A percentile compares a stretch with the other conserved stretches of the same genome.
Conservation (phyloP, 306 rosid genomes). For the Lithocarpus polystachyus region DNA sequence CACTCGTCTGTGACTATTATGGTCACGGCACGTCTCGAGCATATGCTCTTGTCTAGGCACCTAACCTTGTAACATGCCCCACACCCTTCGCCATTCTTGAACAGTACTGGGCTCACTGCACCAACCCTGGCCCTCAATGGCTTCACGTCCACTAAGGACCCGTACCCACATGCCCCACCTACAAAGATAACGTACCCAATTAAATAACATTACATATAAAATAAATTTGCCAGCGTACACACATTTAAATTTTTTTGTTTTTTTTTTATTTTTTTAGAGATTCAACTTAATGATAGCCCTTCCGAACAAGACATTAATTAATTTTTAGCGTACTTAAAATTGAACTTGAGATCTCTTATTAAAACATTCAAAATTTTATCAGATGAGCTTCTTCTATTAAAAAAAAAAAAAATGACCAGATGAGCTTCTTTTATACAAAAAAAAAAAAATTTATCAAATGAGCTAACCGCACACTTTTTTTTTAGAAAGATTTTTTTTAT, state of each 20-base stretch:
- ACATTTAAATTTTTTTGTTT: no score
- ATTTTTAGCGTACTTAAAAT: no score
- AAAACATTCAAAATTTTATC: no score
- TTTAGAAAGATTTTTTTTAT: no score
- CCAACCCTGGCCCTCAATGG: slow-evolving; percentile 85
- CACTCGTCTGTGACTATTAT: slow-evolving; percentile 83
- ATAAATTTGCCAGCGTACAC: no score
- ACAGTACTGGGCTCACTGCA: slow-evolving; percentile 76
- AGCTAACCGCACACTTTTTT: rapidly evolving
- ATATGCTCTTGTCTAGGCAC: slow-evolving; percentile 65
- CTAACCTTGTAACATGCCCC: slow-evolving; percentile 88
- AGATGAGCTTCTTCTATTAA: no score
- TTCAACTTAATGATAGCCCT: no score
- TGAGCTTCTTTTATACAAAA: rapidly evolving
- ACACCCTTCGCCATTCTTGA: slow-evolving; percentile 80
- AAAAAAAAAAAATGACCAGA: no score
- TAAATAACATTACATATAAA: no score
- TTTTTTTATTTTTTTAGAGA: rapidly evolving
- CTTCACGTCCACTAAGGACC: slow-evolving; percentile 72
- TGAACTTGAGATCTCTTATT: rapidly evolving
- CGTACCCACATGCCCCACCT: slow-evolving; percentile 99
- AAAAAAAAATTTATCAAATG: rapidly evolving
- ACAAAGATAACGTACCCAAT: background rate
- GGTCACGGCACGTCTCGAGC: slow-evolving; percentile 78
- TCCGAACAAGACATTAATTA: rapidly evolving